phyloP scores from a whole-genome alignment of 2,329 filamentous ascomycete genomes.

The Remersonia thermophila region DNA sequence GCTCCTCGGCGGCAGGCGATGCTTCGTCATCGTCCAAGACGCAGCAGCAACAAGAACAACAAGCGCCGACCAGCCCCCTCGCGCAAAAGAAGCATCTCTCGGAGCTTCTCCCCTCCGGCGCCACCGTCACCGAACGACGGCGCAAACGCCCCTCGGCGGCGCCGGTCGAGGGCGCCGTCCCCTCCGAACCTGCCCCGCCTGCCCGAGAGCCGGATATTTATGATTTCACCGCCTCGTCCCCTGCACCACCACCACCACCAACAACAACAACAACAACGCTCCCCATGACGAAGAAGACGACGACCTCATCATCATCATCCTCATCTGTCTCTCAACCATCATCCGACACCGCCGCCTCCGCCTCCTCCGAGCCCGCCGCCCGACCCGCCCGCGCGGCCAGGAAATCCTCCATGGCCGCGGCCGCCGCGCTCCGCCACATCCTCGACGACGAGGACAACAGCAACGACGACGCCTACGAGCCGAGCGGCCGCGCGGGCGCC shows the following conservation, averaged over 20 bases:
- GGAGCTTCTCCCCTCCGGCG: conserved; percentile 22
- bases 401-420: conserved; percentile 13
- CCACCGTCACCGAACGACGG: conserved; percentile 26
- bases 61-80: conserved; percentile 27
- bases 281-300: too few relatives aligned
- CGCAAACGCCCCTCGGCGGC: conserved; percentile 29
- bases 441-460: conserved; percentile 20
- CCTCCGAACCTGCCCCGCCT: neutral
- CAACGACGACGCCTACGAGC: too few relatives aligned
- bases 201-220: conserved; percentile 33
- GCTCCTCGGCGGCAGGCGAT: too few relatives aligned
- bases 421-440: conserved; percentile 9
- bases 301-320: too few relatives aligned
- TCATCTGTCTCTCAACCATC: too few relatives aligned
- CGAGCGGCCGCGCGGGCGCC: too few relatives aligned
- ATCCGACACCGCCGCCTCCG: neutral
- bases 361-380: neutral
- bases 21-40: too few relatives aligned
- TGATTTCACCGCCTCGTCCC: conserved; percentile 40
- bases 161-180: too few relatives aligned
- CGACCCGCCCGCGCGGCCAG: conserved; percentile 16
- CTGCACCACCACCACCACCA: conserved; percentile 16
- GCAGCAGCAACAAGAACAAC: conserved; percentile 4
- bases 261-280: conserved; percentile 1
- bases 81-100: conserved; percentile 25